Evolutionary conservation across 176 grass and related monocot species (phyloP), one percentile per base, ranked within the genome.

Genomic region (Hyparrhenia diplandra): DNA sequence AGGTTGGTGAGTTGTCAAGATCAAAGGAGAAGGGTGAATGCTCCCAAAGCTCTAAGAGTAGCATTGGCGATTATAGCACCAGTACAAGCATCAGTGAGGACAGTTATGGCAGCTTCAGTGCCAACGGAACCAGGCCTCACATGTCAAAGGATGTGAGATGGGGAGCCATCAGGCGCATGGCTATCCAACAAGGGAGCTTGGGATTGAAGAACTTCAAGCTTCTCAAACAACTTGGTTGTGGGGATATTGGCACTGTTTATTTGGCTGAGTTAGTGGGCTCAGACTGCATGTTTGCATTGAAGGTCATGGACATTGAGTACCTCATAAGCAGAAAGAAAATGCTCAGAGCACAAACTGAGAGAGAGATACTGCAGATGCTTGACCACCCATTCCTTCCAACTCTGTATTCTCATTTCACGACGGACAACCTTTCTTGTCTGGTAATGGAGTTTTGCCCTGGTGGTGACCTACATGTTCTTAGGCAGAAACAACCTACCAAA

Each of bases 221-320:
- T 79, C 90, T 98, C 64, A 98, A 91, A 71, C 89, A 90, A 72
- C 86, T 98, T 76, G 95, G 95, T 24, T 95, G 95, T 73, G 95
- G 95, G 64, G 95, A 98, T 81, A 98, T 98, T 68, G 95, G 95
- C 20, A 98, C 95, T 45, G 95, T 98, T 41, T 98, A 98, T 91
- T 90, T 98, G 20, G 95, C 95, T 43, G 95, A 95, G 47, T 69
- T 98, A 79, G 90, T 87, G 27, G 90, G 84, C 70, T 91, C 90
- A 25, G 88, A 92, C 64, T 98, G 95, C 82, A 88, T 98, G 86
- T 98, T 98, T 82, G 95, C 95, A 4, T 81, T 98, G 68, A 98
- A 98, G 77, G 88, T 95, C 71, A 98, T 98, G 95, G 95, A 98
- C 58, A 89, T 98, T 21, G 95, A 98, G 42, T 95, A 91, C 77